These are phyloP conservation scores for Delonix regia DNA, from an alignment of 306 rosid species.

Conservation along the genomic window DNA sequence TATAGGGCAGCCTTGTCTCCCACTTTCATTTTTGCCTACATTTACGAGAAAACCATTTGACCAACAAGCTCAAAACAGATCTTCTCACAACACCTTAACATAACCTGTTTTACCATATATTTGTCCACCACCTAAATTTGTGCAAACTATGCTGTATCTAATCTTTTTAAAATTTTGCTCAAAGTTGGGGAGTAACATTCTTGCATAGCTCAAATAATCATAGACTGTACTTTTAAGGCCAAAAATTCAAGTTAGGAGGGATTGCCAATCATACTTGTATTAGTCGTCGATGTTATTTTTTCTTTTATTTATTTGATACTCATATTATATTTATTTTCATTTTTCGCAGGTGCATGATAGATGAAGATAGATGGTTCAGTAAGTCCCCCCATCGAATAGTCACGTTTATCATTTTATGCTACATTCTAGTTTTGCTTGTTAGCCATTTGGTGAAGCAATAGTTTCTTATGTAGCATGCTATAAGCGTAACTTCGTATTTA, in stretches of 20 bases:
- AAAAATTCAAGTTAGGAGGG: neutral
- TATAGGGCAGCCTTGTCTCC: slow-evolving; percentile 48
- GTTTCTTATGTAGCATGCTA: neutral
- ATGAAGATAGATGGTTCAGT: slow-evolving; percentile 16
- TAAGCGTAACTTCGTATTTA: neutral
- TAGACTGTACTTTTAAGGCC: neutral
- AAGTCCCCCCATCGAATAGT: neutral
- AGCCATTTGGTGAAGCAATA: neutral
- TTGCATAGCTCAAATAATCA: neutral
- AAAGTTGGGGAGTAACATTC: neutral
- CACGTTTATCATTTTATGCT: slow-evolving; percentile 11
- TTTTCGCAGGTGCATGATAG: slow-evolving; percentile 30
- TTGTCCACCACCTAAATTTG: slow-evolving; percentile 40
- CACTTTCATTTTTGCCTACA: slow-evolving; percentile 39
- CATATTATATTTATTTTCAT: neutral
- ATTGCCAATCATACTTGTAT: neutral
- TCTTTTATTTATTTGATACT: neutral
- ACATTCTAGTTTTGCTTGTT: slow-evolving; percentile 2
- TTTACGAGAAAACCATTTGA: slow-evolving; percentile 34
- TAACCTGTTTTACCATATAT: slow-evolving; percentile 19
- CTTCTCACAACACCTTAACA: slow-evolving; percentile 24
- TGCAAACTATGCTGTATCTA: slow-evolving; percentile 28
- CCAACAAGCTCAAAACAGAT: slow-evolving; percentile 29
- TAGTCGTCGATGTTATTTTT: neutral
- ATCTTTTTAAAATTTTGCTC: slow-evolving; percentile 9